Conservation (phyloP, 192 early-diverging fungal species). For the Gryganskiella cystojenkinii region DNA sequence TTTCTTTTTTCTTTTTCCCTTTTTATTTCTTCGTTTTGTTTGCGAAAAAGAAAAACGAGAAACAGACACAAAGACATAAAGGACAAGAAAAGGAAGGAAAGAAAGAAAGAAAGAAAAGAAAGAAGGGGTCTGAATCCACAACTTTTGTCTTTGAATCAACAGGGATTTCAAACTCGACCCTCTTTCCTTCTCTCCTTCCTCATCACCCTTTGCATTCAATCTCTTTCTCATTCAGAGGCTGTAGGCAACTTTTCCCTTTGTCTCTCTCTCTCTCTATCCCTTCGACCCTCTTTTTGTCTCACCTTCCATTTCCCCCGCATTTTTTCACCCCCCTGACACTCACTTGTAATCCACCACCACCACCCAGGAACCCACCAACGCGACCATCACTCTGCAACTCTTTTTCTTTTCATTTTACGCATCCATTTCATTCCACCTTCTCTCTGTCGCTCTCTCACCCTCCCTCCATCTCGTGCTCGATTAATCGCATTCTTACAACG, state of each 20-base stretch:
- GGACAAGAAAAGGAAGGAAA: background rate
- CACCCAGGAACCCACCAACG: too few species aligned
- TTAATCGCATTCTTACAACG: background rate
- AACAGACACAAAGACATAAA: background rate
- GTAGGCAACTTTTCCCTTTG: background rate
- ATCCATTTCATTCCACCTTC: background rate
- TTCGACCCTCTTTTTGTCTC: background rate
- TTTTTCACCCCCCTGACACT: too few species aligned
- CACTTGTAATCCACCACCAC: too few species aligned
- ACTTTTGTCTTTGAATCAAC: background rate
- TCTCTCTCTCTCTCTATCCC: background rate
- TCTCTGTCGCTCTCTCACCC: background rate
- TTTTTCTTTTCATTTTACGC: background rate
- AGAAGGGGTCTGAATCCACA: background rate
- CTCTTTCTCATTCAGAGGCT: background rate
- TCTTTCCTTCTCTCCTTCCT: background rate
- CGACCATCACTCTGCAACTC: too few species aligned
- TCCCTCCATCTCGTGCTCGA: background rate
- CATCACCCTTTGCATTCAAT: background rate
- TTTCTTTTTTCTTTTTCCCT: slow-evolving; percentile 1
- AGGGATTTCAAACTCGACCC: too few species aligned
- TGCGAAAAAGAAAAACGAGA: background rate
- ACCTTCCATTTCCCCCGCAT: background rate
- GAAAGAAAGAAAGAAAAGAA: background rate
- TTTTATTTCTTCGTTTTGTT: background rate